phyloP scores from a whole-genome alignment of 23 red algal species.

The Chondrus crispus region DNA sequence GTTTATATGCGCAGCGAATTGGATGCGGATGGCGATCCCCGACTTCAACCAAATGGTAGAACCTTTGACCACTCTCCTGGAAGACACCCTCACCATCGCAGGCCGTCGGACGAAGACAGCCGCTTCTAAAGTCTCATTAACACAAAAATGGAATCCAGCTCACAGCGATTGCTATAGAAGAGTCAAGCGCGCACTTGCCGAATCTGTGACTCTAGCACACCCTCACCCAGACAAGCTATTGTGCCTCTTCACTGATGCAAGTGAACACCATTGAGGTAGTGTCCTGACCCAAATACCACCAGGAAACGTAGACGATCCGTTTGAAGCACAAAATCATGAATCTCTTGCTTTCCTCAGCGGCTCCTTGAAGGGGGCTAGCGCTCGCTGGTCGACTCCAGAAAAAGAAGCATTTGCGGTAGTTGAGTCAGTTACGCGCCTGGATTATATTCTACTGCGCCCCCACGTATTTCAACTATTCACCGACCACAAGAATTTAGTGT shows the following conservation, averaged over 20 bases:
- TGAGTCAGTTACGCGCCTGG: not conserved
- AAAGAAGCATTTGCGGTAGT: slow-evolving; percentile 33
- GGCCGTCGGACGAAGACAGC: not conserved
- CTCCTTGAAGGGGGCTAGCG: not conserved
- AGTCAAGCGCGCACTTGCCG: not conserved
- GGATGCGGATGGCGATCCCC: not conserved
- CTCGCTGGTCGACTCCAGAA: not conserved
- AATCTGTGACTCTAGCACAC: not conserved
- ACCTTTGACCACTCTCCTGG: not conserved
- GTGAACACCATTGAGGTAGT: not conserved
- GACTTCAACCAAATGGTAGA: not conserved
- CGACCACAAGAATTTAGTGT: slow-evolving; percentile 30
- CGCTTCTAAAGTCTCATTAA: not conserved
- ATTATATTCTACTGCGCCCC: not conserved
- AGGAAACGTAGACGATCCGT: not conserved
- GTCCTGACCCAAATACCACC: not conserved
- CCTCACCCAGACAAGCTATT: not conserved
- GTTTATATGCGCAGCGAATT: slow-evolving; percentile 25
- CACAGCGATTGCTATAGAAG: not conserved
- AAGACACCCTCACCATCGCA: not conserved
- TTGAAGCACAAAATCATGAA: not conserved
- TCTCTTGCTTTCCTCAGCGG: not conserved
- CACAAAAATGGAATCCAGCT: not conserved
- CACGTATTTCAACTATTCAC: not conserved
- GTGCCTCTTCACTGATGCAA: not conserved